Evolutionary conservation across 805 yeast genomes (phyloP).

Genomic region (Cyberlindnera mycetangii): DNA sequence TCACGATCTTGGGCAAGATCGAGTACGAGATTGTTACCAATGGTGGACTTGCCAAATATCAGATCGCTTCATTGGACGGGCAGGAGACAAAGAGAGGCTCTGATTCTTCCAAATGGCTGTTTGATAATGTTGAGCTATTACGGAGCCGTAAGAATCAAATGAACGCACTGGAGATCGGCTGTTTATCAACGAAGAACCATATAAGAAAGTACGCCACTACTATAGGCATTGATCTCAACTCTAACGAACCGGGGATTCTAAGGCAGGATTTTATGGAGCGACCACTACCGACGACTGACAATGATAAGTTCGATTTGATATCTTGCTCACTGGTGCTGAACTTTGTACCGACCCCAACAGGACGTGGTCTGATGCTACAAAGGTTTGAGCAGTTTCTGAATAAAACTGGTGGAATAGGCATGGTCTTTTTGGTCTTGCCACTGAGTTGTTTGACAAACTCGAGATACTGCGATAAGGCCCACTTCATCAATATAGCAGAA

Average conservation of each 20-base stretch:
- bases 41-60: constrained; percentile 82
- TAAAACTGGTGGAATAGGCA: constrained; percentile 25
- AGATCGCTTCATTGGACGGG: constrained; percentile 81
- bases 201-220: constrained; percentile 42
- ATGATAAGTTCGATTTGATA: constrained; percentile 57
- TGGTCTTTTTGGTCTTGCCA: constrained; percentile 80
- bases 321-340: constrained; percentile 87
- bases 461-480: constrained; percentile 58
- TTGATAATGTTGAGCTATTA: constrained; percentile 61
- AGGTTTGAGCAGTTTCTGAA: constrained; percentile 56
- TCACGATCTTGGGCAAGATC: constrained; percentile 45
- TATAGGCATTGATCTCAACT: constrained; percentile 74
- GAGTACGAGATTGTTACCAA: constrained; percentile 57
- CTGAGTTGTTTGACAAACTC: constrained; percentile 84
- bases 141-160: constrained; percentile 13
- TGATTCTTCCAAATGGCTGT: constrained; percentile 79
- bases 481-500: constrained; percentile 44
- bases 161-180: constrained; percentile 79
- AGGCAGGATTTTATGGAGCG: constrained; percentile 86
- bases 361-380: constrained; percentile 75
- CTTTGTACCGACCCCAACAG: constrained; percentile 71
- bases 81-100: constrained; percentile 81
- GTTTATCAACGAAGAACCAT: constrained; percentile 62
- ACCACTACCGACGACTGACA: constrained; percentile 47
- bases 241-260: constrained; percentile 67